These are phyloP conservation scores for Phyllachora maydis DNA, from an alignment of 2,329 filamentous ascomycete genomes.

Conservation along the genomic window DNA sequence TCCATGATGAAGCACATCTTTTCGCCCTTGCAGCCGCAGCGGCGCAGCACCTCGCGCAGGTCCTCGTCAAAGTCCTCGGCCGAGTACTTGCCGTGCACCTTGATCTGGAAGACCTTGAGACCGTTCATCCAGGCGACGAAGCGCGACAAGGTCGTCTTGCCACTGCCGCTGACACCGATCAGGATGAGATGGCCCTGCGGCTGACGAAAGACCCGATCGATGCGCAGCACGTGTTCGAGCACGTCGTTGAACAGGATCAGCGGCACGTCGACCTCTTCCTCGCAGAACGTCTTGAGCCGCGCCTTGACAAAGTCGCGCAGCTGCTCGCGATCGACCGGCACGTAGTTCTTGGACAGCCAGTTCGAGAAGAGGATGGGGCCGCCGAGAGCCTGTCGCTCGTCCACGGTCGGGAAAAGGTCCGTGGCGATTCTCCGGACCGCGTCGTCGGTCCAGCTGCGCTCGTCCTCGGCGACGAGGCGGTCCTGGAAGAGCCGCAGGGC, in stretches of 20 bases:
- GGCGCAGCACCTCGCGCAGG: slow-evolving; percentile 74
- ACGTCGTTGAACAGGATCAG: slow-evolving; percentile 99
- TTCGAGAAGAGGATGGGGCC: slow-evolving; percentile 97
- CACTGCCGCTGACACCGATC: slow-evolving; percentile 94
- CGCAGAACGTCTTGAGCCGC: slow-evolving; percentile 91
- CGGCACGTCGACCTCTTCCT: slow-evolving; percentile 97
- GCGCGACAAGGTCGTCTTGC: slow-evolving; percentile 92
- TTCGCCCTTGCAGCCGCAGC: slow-evolving; percentile 92
- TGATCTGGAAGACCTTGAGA: slow-evolving; percentile 97
- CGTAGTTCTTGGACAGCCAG: slow-evolving; percentile 97
- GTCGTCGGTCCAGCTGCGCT: slow-evolving; percentile 87
- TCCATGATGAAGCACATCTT: slow-evolving; percentile 99
- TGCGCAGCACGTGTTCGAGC: slow-evolving; percentile 89
- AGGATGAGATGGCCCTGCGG: slow-evolving; percentile 96
- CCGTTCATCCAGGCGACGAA: slow-evolving; percentile 99
- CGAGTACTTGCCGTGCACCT: slow-evolving; percentile 96
- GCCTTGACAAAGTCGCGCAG: slow-evolving; percentile 95
- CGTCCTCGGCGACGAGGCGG: slow-evolving; percentile 82
- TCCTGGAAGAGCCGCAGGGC: slow-evolving; percentile 93
- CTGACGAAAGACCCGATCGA: slow-evolving; percentile 95
- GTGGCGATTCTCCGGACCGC: slow-evolving; percentile 70
- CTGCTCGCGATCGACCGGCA: slow-evolving; percentile 87
- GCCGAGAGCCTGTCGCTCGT: slow-evolving; percentile 71
- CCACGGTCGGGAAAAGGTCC: slow-evolving; percentile 87
- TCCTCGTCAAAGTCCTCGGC: slow-evolving; percentile 98